Base-by-base conservation (phyloP, 176 grass and related monocot genomes). In the Oryza coarctata region DNA sequence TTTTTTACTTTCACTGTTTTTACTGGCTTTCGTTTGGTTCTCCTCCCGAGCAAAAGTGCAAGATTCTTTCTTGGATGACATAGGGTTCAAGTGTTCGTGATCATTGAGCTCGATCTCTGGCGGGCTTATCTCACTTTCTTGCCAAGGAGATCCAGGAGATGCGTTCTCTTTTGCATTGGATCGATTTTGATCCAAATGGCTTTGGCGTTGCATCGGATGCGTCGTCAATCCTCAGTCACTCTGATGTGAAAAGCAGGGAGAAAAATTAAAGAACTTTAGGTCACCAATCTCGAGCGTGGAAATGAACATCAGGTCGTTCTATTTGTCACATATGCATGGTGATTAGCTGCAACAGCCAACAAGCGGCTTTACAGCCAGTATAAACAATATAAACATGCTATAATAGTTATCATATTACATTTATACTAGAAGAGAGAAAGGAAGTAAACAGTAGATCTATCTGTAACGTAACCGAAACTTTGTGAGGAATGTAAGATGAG, bases 201-300 rank as follows among this genome's bases (percentile, higher is more conserved):
- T 2, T 55, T 7, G 32, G 43, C 43, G 14, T 36, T 76, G 55
- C 82, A 64, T 81, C 44, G 71, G 82, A 72, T 81, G 67, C 77
- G 49, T 55, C 5, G 49, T 55, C 17, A 50, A 3, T 45, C 43
- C 26, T 17, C 68, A 32, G 8, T 20, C 29, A 14, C n/a, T 20
- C 76, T 31, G 43, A 5, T 66, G n/a, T 57, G 35, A 41, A 88
- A 81, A 82, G 72, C 49, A 26, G 71, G 5, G n/a, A 73, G 18
- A 79, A 25, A 36, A 22, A 33, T 15, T 25, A 6, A 20, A 36
- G 47, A 28, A 73, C 73, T 85, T 85, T 73, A 57, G 15, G 44
- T 78, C 84, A 39, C 67, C 49, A 30, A 83, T 83, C 88, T 86
- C 79, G 79, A 86, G 30, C 38, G 8, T 18, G n/a, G 61, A 9